phyloP scores from a whole-genome alignment of 495 filamentous ascomycete species.

The Penicillium odoratum region DNA sequence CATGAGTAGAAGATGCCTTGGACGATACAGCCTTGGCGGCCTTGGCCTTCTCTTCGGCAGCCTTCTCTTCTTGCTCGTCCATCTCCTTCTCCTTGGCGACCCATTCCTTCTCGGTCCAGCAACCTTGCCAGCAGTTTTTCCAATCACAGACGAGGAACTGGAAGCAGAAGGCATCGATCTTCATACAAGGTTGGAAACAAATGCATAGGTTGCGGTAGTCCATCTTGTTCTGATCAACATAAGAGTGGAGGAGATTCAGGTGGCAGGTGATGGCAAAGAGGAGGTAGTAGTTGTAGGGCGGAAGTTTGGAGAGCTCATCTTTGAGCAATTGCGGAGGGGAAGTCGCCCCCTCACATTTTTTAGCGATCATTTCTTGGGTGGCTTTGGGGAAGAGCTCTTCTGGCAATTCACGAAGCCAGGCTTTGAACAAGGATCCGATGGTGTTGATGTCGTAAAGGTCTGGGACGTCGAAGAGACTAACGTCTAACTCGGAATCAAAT shows the following conservation, averaged over 20 bases:
- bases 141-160: slow-evolving; percentile 88
- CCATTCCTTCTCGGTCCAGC: slow-evolving; percentile 82
- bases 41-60: slow-evolving; percentile 23
- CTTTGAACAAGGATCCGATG: slow-evolving; percentile 87
- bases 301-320: slow-evolving; percentile 85
- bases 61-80: slow-evolving; percentile 44
- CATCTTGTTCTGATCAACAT: slow-evolving; percentile 91
- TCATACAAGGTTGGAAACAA: slow-evolving; percentile 93
- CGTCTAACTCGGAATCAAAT: slow-evolving; percentile 85
- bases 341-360: slow-evolving; percentile 71
- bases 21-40: slow-evolving; percentile 7
- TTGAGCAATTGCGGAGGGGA: slow-evolving; percentile 76
- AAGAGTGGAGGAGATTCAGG: slow-evolving; percentile 79
- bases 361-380: slow-evolving; percentile 70
- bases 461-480: slow-evolving; percentile 78
- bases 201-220: slow-evolving; percentile 88
- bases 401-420: slow-evolving; percentile 90
- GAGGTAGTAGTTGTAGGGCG: slow-evolving; percentile 93
- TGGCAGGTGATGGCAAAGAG: slow-evolving; percentile 95
- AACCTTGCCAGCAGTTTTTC: slow-evolving; percentile 93
- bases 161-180: slow-evolving; percentile 88
- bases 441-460: slow-evolving; percentile 94
- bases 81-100: slow-evolving; percentile 68
- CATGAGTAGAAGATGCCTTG: slow-evolving; percentile 38
- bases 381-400: slow-evolving; percentile 85